Conservation (phyloP, 2,329 filamentous ascomycete genomes). For the Ramichloridium luteum region DNA sequence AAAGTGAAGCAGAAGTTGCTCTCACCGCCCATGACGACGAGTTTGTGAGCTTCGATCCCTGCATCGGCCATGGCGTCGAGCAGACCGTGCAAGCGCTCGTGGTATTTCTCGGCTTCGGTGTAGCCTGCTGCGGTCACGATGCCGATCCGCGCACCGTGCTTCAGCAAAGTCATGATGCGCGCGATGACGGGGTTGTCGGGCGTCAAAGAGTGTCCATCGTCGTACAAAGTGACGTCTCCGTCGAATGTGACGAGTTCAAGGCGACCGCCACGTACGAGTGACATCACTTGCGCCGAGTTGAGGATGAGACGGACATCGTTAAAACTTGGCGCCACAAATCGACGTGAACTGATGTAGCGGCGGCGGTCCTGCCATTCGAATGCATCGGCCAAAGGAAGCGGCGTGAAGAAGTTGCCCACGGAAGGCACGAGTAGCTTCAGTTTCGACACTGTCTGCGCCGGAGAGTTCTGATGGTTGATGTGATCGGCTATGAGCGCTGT, state of each 20-base stretch:
- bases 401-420: slow-evolving; percentile 88
- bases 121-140: slow-evolving; percentile 97
- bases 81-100: slow-evolving; percentile 73
- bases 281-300: slow-evolving; percentile 91
- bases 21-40: slow-evolving; percentile 91
- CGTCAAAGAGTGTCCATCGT: slow-evolving; percentile 65
- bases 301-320: slow-evolving; percentile 89
- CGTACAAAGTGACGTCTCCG: slow-evolving; percentile 90
- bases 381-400: slow-evolving; percentile 72
- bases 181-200: slow-evolving; percentile 65
- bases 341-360: slow-evolving; percentile 75
- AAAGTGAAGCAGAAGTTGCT: slow-evolving; percentile 90
- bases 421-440: slow-evolving; percentile 83
- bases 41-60: slow-evolving; percentile 57
- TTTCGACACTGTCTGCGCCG: slow-evolving; percentile 52
- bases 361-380: slow-evolving; percentile 82
- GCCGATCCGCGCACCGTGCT: slow-evolving; percentile 68
- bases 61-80: slow-evolving; percentile 64
- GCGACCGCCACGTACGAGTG: slow-evolving; percentile 59
- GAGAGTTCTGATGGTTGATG: slow-evolving; percentile 58
- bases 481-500: slow-evolving; percentile 84
- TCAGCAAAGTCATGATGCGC: slow-evolving; percentile 57
- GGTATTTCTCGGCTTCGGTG: slow-evolving; percentile 75
- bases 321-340: slow-evolving; percentile 92
- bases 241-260: slow-evolving; percentile 90